Evolutionary conservation across 208 protist genomes (phyloP).

Genomic region (Porcisia deanei): DNA sequence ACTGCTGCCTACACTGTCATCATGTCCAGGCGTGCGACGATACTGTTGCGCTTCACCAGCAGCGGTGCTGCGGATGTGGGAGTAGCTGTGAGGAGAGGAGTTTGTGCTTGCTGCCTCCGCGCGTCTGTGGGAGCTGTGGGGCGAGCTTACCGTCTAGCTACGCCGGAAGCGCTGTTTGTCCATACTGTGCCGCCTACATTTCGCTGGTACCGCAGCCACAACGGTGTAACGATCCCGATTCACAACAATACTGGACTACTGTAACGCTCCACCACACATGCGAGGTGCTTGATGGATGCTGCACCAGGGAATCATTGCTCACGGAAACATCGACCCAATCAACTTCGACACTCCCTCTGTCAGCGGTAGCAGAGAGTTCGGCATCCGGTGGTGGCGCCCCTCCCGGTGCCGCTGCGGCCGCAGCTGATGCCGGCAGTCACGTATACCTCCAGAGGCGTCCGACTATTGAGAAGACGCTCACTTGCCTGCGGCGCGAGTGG

Average conservation of each 20-base stretch:
- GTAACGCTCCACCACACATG: constrained; percentile 30
- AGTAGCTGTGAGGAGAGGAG: constrained; percentile 18
- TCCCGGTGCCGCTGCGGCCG: not conserved
- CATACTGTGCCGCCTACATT: constrained; percentile 32
- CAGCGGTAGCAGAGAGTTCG: not conserved
- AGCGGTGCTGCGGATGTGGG: constrained; percentile 19
- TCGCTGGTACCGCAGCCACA: not conserved
- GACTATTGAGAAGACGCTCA: constrained; percentile 20
- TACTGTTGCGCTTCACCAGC: not conserved
- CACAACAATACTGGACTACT: constrained; percentile 19
- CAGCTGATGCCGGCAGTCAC: not conserved
- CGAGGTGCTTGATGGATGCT: constrained; percentile 18
- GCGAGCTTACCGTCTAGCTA: constrained; percentile 11
- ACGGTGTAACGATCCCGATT: not conserved
- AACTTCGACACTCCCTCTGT: not conserved
- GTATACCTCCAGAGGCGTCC: constrained; percentile 15
- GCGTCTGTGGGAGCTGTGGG: constrained; percentile 28
- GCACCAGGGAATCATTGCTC: constrained; percentile 8
- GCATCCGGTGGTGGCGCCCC: not conserved
- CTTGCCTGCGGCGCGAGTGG: constrained; percentile 22
- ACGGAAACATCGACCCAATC: not conserved
- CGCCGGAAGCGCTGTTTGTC: constrained; percentile 31
- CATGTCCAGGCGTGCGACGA: constrained; percentile 5
- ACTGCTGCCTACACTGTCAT: constrained; percentile 30
- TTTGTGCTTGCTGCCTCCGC: constrained; percentile 6